Conservation (phyloP, 768 basidiomycete genomes). For the Crepidotus variabilis region DNA sequence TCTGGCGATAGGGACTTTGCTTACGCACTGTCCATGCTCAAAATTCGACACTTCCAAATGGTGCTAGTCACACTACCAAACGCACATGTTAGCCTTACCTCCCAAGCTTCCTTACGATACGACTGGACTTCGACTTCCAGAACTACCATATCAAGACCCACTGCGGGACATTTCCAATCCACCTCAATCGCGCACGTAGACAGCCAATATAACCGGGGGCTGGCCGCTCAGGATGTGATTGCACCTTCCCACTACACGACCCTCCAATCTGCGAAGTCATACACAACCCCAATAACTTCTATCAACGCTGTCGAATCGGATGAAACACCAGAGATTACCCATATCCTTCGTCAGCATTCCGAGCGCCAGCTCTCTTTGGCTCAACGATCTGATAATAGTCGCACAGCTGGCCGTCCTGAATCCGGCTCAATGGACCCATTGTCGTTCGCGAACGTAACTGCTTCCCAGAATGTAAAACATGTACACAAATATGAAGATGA, state of each 20-base stretch:
- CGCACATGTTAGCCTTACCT: slow-evolving; percentile 31
- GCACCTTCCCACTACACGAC: background rate
- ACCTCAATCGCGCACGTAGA: background rate
- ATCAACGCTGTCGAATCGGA: background rate
- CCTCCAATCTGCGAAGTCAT: background rate
- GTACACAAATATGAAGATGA: no score
- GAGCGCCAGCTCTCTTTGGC: no score
- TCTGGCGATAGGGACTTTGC: slow-evolving; percentile 41
- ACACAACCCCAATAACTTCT: background rate
- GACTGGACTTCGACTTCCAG: slow-evolving; percentile 30
- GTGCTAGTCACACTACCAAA: slow-evolving; percentile 35
- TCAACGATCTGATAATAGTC: no score
- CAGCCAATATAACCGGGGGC: no score
- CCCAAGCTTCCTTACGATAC: slow-evolving; percentile 42
- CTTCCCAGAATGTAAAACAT: no score
- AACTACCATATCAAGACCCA: background rate
- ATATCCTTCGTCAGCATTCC: background rate
- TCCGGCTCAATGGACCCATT: no score
- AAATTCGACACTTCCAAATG: slow-evolving; percentile 33
- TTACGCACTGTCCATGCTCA: slow-evolving; percentile 38
- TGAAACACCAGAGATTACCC: background rate
- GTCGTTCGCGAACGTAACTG: no score
- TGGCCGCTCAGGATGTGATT: no score
- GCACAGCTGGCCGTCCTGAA: background rate
- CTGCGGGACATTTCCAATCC: background rate